A percentile compares a stretch with the other conserved stretches of the same genome.
Conservation (phyloP, 2,329 filamentous ascomycete genomes). For the Aspergillus sp. region DNA sequence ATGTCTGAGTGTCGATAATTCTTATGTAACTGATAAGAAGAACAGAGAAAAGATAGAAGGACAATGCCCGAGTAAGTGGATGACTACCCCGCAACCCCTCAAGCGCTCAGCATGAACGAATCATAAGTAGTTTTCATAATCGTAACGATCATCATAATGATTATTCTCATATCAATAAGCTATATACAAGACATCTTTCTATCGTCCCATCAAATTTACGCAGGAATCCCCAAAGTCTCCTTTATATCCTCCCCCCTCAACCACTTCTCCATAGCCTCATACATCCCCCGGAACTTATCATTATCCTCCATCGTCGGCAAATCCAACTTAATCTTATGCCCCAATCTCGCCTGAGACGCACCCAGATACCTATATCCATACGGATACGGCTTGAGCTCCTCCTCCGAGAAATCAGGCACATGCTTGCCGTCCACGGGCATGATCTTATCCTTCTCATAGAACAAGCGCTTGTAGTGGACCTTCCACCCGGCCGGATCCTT, state of each 20-base stretch:
- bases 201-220: neutral
- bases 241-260: slow-evolving; percentile 2
- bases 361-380: slow-evolving; percentile 6
- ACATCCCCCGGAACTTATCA: slow-evolving; percentile 7
- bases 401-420: neutral
- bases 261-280: slow-evolving; percentile 7
- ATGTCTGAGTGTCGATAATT: neutral
- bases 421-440: slow-evolving; percentile 5
- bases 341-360: slow-evolving; percentile 1
- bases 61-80: neutral
- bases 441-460: slow-evolving; percentile 9
- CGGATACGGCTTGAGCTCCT: slow-evolving; percentile 6
- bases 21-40: neutral
- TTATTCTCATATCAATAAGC: neutral
- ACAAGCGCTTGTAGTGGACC: slow-evolving; percentile 8
- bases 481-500: slow-evolving; percentile 4
- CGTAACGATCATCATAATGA: neutral
- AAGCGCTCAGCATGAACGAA: neutral
- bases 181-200: neutral
- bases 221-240: slow-evolving; percentile 5
- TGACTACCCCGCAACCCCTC: neutral
- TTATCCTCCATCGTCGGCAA: slow-evolving; percentile 7
- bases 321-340: slow-evolving; percentile 6
- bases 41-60: neutral
- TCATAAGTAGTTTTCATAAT: neutral